Conservation (phyloP, 805 yeast genomes). For the Schizosaccharomyces japonicus region DNA sequence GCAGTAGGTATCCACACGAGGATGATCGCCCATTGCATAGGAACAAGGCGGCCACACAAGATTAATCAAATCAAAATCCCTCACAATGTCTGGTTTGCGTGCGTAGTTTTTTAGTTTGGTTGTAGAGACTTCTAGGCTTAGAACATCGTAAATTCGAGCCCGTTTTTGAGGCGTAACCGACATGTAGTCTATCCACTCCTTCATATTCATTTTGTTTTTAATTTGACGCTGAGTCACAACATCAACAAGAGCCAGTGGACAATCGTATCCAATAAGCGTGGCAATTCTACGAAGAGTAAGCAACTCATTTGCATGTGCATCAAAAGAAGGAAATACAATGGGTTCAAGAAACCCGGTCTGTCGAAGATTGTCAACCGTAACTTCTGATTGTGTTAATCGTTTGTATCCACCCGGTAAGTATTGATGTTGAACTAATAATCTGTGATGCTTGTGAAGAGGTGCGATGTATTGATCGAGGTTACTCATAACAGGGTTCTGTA, state of each 20-base stretch:
- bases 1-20: constrained; percentile 34
- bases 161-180: constrained; percentile 20
- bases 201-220: constrained; percentile 37
- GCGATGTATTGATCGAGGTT: too few relatives aligned
- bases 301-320: constrained; percentile 30
- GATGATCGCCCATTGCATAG: constrained; percentile 11
- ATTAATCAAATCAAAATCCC: constrained; percentile 42
- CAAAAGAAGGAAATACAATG: constrained; percentile 13
- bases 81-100: constrained; percentile 40
- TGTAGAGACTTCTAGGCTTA: constrained; percentile 53
- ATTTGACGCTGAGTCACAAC: constrained; percentile 47
- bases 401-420: too few relatives aligned
- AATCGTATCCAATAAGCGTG: constrained; percentile 35
- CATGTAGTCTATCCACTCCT: constrained; percentile 50
- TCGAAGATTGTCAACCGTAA: not conserved
- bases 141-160: constrained; percentile 53
- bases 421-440: too few relatives aligned
- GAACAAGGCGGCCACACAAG: constrained; percentile 29
- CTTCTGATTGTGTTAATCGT: too few relatives aligned
- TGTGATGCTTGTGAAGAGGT: too few relatives aligned
- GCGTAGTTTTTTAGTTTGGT: constrained; percentile 28
- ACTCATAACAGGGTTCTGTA: too few relatives aligned
- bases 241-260: constrained; percentile 64
- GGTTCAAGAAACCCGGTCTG: not conserved
- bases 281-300: constrained; percentile 35